Base-by-base conservation (phyloP, 805 yeast genomes). In the Kurtzmaniella fragi region DNA sequence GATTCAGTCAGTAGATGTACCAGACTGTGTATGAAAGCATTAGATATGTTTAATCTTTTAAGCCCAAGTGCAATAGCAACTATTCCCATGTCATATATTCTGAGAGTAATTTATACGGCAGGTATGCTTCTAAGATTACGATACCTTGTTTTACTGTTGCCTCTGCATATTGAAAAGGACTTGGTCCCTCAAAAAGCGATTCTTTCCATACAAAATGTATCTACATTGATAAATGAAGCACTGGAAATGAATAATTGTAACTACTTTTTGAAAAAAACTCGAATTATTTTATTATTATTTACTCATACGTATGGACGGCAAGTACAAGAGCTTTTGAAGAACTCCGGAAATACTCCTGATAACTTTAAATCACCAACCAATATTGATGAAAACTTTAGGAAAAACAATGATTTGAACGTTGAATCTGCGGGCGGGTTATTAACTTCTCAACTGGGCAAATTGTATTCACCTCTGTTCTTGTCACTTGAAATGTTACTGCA, bases 271-370 rank as follows among this genome's bases (percentile, higher is more conserved):
- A 66, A 67, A 44, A 81, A 79, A 50, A 67, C 75, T 50, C 65
- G 77, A 40, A 64, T 80, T 37, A 77, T 81, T 20, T 57, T 81
- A 20, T 75, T 78, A 14, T 56, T 81, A 25, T 81, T 80, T 47
- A 67, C 76, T 12, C 83, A 79, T 48, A 79, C 85, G 0, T 81
- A 80, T 53, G 70, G 75, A 1, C 71, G 72, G 28, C 83, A 79
- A 53, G 70, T 80, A 41, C 63, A 53, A 35, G 61, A 54, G 28
- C 45, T 66, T 30, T 41, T 66, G 14, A 42, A 43, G 20, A 52
- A 49, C 14, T 50, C 53, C 28, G 54, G 54, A 13, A 56, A 51
- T 16, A 50, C 56, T 5, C 54, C 56, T 11, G 45, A 45, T 16
- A 54, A 52, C 39, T 50, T 51, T 26, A 42, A 46, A 23, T 48